Conservation (phyloP, 768 basidiomycete species). For the Phaeolepiota aurea region DNA sequence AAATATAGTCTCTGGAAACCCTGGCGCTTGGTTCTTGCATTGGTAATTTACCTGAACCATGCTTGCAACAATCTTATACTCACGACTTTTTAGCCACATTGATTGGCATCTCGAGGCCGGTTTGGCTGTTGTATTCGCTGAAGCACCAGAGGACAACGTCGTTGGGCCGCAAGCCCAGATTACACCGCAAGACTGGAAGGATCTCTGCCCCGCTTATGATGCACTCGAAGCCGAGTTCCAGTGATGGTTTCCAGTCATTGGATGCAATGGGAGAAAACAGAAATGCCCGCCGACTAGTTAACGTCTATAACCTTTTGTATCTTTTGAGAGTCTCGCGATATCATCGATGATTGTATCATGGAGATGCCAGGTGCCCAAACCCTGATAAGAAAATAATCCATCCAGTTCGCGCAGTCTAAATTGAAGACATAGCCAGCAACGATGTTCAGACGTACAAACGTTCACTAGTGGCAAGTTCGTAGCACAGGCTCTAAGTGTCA, state of each 20-base stretch:
- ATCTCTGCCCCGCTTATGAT: conserved; percentile 1
- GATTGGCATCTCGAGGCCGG: conserved; percentile 5
- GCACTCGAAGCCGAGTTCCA: not conserved
- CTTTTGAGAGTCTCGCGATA: no score
- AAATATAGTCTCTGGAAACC: conserved; percentile 1
- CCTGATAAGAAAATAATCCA: no score
- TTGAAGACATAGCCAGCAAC: no score
- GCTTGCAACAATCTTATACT: not conserved
- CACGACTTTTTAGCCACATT: conserved; percentile 2
- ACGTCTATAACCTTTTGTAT: no score
- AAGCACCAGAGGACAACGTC: conserved; percentile 10
- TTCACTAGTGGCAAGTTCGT: no score
- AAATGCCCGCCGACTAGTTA: no score
- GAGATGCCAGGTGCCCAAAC: no score
- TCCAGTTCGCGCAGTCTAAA: no score
- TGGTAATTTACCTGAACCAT: conserved; percentile 3
- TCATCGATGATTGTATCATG: no score
- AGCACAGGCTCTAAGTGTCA: no score
- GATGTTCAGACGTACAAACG: no score
- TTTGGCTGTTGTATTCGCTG: conserved; percentile 4
- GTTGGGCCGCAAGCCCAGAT: conserved; percentile 10
- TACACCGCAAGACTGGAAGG: conserved; percentile 9
- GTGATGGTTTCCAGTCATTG: no score
- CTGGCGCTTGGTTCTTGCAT: conserved; percentile 5
- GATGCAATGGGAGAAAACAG: not conserved